Conservation (phyloP, 106 monocot species). For the Posidonia australis region DNA sequence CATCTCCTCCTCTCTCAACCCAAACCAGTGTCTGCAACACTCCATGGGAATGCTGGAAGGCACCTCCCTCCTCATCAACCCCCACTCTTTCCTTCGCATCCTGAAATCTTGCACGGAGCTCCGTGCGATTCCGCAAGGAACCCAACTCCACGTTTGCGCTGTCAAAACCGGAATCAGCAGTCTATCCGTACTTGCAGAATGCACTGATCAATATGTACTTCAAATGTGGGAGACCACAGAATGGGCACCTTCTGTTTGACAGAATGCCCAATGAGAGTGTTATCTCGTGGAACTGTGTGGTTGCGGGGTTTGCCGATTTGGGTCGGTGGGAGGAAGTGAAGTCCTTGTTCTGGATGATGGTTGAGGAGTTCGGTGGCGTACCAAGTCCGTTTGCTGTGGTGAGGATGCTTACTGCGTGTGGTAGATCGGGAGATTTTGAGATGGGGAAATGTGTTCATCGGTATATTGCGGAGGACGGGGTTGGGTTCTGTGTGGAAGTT, state of each 20-base stretch:
- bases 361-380: constrained; percentile 4
- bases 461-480: constrained; percentile 22
- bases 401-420: constrained; percentile 33
- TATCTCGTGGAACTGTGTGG: constrained; percentile 37
- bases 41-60: neutral
- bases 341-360: constrained; percentile 33
- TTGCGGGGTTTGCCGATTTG: constrained; percentile 24
- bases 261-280: constrained; percentile 28
- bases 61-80: constrained; percentile 8
- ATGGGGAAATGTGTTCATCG: constrained; percentile 29
- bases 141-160: constrained; percentile 26
- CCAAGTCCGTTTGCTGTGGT: constrained; percentile 45
- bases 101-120: constrained; percentile 33
- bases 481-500: constrained; percentile 31
- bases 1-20: neutral
- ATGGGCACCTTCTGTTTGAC: constrained; percentile 22
- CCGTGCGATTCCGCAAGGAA: constrained; percentile 18
- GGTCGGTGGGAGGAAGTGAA: constrained; percentile 26
- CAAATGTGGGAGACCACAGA: constrained; percentile 2
- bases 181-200: constrained; percentile 24
- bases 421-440: constrained; percentile 29
- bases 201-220: constrained; percentile 27
- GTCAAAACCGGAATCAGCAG: constrained; percentile 24
- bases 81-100: constrained; percentile 31
- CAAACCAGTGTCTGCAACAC: neutral